phyloP scores from a whole-genome alignment of 2,329 filamentous ascomycete genomes.

The Truncatella angustata region DNA sequence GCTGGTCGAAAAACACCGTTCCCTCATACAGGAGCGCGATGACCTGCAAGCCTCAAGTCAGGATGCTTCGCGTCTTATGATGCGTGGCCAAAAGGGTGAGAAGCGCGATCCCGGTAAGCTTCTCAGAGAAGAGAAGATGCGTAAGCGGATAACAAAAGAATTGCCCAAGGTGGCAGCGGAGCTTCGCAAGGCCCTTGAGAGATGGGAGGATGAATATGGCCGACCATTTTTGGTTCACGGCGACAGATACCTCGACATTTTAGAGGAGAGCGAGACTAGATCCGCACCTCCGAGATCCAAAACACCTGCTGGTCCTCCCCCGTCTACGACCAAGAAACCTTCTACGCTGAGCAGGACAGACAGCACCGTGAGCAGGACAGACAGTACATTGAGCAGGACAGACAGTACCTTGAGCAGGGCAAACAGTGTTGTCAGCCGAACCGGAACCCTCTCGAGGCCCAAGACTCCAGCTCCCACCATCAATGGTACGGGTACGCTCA shows the following conservation, averaged over 20 bases:
- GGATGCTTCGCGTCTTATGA: constrained; percentile 90
- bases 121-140: constrained; percentile 95
- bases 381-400: constrained; percentile 29
- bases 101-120: constrained; percentile 92
- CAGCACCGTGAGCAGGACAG: constrained; percentile 27
- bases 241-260: constrained; percentile 81
- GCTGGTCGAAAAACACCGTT: constrained; percentile 80
- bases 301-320: constrained; percentile 66
- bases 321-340: constrained; percentile 39
- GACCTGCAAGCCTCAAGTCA: constrained; percentile 88
- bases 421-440: constrained; percentile 35
- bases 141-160: constrained; percentile 95
- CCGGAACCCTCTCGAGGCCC: constrained; percentile 36
- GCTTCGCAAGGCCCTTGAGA: constrained; percentile 75
- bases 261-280: constrained; percentile 64
- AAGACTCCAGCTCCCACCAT: constrained; percentile 55
- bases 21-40: constrained; percentile 79
- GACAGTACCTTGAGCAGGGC: constrained; percentile 35
- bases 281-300: constrained; percentile 67
- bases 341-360: constrained; percentile 34
- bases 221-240: constrained; percentile 91
- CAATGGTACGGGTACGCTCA: constrained; percentile 26
- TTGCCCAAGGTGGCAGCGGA: constrained; percentile 87
- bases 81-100: constrained; percentile 88
- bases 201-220: constrained; percentile 92